Evolutionary conservation across 768 basidiomycete genomes (phyloP).

Genomic region (Hydnum rufescens): DNA sequence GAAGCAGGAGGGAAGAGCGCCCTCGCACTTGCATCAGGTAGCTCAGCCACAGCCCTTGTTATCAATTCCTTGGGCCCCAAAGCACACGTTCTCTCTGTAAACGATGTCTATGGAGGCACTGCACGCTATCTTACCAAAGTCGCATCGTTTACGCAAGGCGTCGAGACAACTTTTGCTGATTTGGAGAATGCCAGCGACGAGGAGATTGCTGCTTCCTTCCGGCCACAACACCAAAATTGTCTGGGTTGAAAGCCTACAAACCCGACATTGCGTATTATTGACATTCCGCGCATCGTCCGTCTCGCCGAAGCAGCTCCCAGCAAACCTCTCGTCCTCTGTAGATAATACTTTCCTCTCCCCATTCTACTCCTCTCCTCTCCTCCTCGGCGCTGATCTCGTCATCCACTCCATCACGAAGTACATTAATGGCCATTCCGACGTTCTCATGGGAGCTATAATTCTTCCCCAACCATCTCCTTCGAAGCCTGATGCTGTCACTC

Average conservation of each 20-base stretch:
- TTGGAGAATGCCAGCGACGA: constrained; percentile 51
- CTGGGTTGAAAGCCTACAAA: constrained; percentile 92
- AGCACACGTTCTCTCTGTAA: constrained; percentile 70
- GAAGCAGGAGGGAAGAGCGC: constrained; percentile 56
- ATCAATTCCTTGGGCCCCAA: constrained; percentile 52
- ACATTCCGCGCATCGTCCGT: constrained; percentile 48
- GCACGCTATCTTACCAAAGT: constrained; percentile 65
- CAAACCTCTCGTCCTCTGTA: constrained; percentile 63
- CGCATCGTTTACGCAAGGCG: constrained; percentile 37
- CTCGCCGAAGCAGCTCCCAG: constrained; percentile 37
- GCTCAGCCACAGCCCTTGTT: constrained; percentile 67
- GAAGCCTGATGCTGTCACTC: constrained; percentile 28
- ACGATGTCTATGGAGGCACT: constrained; percentile 90
- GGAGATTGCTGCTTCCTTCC: constrained; percentile 41
- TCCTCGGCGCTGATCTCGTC: constrained; percentile 67
- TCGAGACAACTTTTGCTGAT: constrained; percentile 64
- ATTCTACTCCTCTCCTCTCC: constrained; percentile 73
- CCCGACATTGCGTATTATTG: constrained; percentile 74
- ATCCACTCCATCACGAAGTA: constrained; percentile 69
- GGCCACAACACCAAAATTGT: constrained; percentile 70
- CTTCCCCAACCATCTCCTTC: too few relatives aligned
- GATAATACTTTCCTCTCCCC: constrained; percentile 93
- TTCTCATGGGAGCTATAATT: constrained; percentile 72
- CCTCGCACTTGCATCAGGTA: constrained; percentile 71
- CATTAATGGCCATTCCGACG: constrained; percentile 85